These are phyloP conservation scores for Clitopilus passeckerianus DNA, from an alignment of 768 basidiomycete species.

Conservation along the genomic window DNA sequence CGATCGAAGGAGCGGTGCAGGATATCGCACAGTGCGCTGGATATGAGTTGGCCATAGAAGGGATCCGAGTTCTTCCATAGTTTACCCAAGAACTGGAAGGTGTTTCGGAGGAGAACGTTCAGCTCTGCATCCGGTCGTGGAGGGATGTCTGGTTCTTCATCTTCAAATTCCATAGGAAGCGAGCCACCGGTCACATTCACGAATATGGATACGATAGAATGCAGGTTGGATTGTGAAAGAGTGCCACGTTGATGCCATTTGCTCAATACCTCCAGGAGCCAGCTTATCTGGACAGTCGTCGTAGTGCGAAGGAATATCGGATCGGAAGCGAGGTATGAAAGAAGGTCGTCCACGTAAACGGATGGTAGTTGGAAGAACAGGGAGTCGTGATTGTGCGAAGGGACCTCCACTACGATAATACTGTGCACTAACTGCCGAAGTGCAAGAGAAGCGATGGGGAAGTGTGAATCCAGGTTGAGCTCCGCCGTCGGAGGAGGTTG, in stretches of 20 bases:
- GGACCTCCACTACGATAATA: constrained; percentile 2
- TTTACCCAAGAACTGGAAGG: constrained; percentile 1
- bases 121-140: constrained; percentile 2
- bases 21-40: constrained; percentile 1
- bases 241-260: constrained; percentile 2
- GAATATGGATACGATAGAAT: neutral
- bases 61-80: constrained; percentile 5
- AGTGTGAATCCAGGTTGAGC: neutral
- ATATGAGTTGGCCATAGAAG: constrained; percentile 4
- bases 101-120: neutral
- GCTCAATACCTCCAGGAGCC: constrained; percentile 3
- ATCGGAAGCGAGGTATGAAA: neutral
- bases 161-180: neutral
- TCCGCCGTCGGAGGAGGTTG: neutral
- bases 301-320: neutral
- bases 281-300: neutral
- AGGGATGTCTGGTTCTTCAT: neutral
- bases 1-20: neutral
- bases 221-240: neutral
- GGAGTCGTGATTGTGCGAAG: neutral
- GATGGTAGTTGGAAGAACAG: constrained; percentile 3
- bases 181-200: neutral
- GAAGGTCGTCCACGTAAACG: constrained; percentile 2
- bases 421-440: constrained; percentile 4
- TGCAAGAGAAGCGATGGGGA: constrained; percentile 4